A percentile compares a stretch with the other conserved stretches of the same genome.
phyloP scores from a whole-genome alignment of 345 rosid species.

The Aegle marmelos region DNA sequence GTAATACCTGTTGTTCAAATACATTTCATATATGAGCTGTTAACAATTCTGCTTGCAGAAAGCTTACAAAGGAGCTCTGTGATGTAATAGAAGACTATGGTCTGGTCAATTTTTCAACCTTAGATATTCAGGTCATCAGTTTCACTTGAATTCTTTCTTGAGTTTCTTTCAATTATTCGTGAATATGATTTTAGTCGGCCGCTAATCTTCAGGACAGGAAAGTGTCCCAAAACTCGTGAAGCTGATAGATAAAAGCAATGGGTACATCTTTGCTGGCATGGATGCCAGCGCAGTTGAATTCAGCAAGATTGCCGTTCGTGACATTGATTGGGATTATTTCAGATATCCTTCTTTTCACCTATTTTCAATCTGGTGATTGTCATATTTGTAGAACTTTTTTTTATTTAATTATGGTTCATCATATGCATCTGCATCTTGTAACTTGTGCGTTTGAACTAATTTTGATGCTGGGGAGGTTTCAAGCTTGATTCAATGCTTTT shows the following conservation, averaged over 20 bases:
- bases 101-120: slow-evolving; percentile 75
- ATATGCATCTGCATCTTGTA: background rate
- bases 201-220: slow-evolving; percentile 60
- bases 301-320: slow-evolving; percentile 83
- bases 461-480: background rate
- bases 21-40: background rate
- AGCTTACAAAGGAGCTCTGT: slow-evolving; percentile 86
- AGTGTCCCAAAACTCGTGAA: slow-evolving; percentile 83
- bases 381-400: background rate
- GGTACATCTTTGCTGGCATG: slow-evolving; percentile 73
- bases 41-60: slow-evolving; percentile 43
- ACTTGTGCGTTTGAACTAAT: background rate
- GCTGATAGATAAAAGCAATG: slow-evolving; percentile 82
- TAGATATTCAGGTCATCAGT: slow-evolving; percentile 81
- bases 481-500: background rate
- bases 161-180: slow-evolving; percentile 7
- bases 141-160: background rate
- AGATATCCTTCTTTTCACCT: slow-evolving; percentile 59
- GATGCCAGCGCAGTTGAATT: slow-evolving; percentile 84
- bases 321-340: slow-evolving; percentile 83
- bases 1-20: background rate
- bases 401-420: background rate
- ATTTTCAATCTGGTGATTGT: background rate
- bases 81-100: slow-evolving; percentile 65
- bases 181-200: background rate